Base-by-base conservation (phyloP, 2,329 filamentous ascomycete genomes). In the Arthrobotrys musiformis region DNA sequence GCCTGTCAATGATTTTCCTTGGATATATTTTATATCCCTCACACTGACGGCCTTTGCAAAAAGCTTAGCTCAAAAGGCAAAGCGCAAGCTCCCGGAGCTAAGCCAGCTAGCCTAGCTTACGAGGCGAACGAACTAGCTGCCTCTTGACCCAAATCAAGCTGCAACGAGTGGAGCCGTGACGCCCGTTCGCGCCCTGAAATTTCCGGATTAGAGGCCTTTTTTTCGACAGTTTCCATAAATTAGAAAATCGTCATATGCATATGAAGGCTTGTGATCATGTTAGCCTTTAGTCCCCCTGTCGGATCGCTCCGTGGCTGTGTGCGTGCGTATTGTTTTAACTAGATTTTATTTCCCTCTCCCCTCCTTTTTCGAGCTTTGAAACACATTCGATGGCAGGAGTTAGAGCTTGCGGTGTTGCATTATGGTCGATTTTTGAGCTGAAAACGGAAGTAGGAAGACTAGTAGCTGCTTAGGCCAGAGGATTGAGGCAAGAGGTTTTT, bases 11-110 rank as follows among this genome's bases (percentile, higher is more conserved):
- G 17, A 8, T 15, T 64, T 68, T 66, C 37, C 37, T 26, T 35
- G 60, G n/a, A n/a, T n/a, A 69, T 64, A 58, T 61, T 61, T 70
- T 70, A 77, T 77, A 77, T 77, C 66, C 73, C 73, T 77, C 73
- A 70, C 64, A 22, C 64, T 66, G 56, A 54, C 30, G 48, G 48
- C 72, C 66, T 17, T 69, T 64, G 37, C 7, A 50, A 62, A 54
- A 30, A 42, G 63, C 63, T 68, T 56, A 58, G 63, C 44, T 56
- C n/a, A 33, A 63, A 42, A 35, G 5, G 17, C 19, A 24, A 40
- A 48, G 44, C 44, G 22, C 72, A 58, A 24, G 56, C 58, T 60
- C 19, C 19, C 44, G 24, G 22, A 48, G 44, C 44, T 15, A 24
- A 48, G 22, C 40, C 30, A 33, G 30, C 5, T 33, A 33, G 30